Base-by-base conservation (phyloP, 2,329 filamentous ascomycete species). In the Ophiostoma tasmaniense region DNA sequence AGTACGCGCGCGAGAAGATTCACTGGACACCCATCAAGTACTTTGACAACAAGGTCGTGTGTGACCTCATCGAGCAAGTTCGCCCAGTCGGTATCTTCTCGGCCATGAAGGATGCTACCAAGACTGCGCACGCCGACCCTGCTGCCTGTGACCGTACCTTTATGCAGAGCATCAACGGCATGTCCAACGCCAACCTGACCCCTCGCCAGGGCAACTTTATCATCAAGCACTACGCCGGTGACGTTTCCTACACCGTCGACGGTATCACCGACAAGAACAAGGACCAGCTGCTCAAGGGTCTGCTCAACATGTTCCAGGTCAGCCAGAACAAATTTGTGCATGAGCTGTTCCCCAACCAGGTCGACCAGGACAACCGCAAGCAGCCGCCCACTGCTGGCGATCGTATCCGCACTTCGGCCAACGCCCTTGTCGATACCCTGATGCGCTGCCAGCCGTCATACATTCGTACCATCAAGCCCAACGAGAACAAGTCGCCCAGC, bases 231-330 rank as follows among this genome's bases (percentile, higher is more conserved):
- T 99, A 99, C 77, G 95, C 95, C 70, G 95, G 95, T 79, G 95
- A 99, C 79, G 95, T 99, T 73, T 89, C 88, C 73, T 99, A 99
- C 78, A 91, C 91, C 1, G 90, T 98, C 2, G 92, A 96, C 69
- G 95, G 95, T 70, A 99, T 99, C 83, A 99, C 95, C 0, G 95
- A 99, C 79, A 99, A 99, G 85, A 99, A 98, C 83, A 99, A 98
- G 83, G 95, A 99, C 76, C 92, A 96, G 79, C 84, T 99, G 62
- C 83, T 98, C 70, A 99, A 99, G 82, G 95, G 97, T 74, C 82
- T 99, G 59, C 85, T 98, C 67, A 94, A 92, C 76, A 83, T 99
- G 50, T 90, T 97, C 75, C 89, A 90, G 71, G 87, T 88, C 73
- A 97, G 93, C 76, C 85, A 87, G 70, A 98, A 98, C 79, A 80